phyloP scores from a whole-genome alignment of 352 stramenopile species.

The Pythium chondricola region DNA sequence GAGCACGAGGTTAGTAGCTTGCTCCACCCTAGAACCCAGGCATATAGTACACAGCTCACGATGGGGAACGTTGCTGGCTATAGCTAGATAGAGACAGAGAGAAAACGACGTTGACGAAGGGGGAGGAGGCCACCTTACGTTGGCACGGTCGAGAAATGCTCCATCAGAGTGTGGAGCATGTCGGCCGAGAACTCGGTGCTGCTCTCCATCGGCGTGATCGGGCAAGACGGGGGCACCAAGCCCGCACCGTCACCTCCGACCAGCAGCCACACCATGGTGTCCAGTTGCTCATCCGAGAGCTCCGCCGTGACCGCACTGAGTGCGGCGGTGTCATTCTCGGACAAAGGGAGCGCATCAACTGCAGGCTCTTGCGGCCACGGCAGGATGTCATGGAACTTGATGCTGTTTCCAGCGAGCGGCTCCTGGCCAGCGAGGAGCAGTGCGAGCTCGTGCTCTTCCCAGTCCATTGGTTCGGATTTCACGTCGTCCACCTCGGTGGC shows the following conservation, averaged over 20 bases:
- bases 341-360: conserved; percentile 10
- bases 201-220: background rate
- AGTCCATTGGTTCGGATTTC: conserved; percentile 4
- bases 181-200: conserved; percentile 18
- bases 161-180: conserved; percentile 17
- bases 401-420: conserved; percentile 17
- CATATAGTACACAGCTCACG: background rate
- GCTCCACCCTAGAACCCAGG: too few species aligned
- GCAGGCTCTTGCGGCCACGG: conserved; percentile 18
- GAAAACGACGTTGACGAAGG: background rate
- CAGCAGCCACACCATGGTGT: conserved; percentile 14
- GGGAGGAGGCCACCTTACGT: conserved; percentile 2
- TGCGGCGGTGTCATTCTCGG: background rate
- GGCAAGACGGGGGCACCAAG: background rate
- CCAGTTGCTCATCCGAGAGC: conserved; percentile 15
- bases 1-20: background rate
- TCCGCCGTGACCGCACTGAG: background rate
- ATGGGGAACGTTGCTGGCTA: background rate
- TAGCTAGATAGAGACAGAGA: too few species aligned
- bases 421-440: background rate
- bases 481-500: background rate
- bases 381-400: conserved; percentile 23
- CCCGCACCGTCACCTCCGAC: background rate
- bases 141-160: conserved; percentile 16
- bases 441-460: background rate